Conservation (phyloP, 2,329 filamentous ascomycete species). For the Fusarium humuli region DNA sequence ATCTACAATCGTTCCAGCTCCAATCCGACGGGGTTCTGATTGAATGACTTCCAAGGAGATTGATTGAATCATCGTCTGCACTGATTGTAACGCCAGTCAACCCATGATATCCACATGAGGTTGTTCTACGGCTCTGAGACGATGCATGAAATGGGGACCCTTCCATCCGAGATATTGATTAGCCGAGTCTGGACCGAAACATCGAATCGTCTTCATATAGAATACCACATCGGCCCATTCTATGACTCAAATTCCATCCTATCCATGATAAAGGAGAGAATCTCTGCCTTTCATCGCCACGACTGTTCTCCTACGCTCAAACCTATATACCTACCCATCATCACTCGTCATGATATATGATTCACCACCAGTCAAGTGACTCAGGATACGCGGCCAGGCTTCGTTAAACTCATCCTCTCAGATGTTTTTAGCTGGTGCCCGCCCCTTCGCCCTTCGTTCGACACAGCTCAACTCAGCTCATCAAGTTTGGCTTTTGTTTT, state of each 20-base stretch:
- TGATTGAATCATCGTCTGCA: neutral
- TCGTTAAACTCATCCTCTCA: neutral
- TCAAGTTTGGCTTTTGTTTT: neutral
- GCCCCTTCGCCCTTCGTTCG: neutral
- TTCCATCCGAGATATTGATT: conserved; percentile 41
- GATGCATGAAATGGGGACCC: conserved; percentile 27
- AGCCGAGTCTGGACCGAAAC: conserved; percentile 45
- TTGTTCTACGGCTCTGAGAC: conserved; percentile 4
- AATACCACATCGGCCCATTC: conserved; percentile 6
- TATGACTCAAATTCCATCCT: neutral
- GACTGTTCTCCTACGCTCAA: neutral
- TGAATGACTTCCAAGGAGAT: too few relatives aligned
- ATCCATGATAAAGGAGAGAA: neutral
- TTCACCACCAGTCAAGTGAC: neutral
- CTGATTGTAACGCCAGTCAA: neutral
- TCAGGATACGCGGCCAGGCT: neutral
- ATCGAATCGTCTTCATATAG: conserved; percentile 31
- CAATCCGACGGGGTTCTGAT: neutral
- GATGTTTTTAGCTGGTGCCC: neutral
- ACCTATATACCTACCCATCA: neutral
- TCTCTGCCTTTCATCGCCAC: neutral
- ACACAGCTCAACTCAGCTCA: neutral
- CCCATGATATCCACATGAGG: conserved; percentile 1
- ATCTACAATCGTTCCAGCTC: neutral
- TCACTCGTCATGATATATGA: neutral